phyloP scores from a whole-genome alignment of 2,329 filamentous ascomycete genomes.

The Beauveria medogensis region DNA sequence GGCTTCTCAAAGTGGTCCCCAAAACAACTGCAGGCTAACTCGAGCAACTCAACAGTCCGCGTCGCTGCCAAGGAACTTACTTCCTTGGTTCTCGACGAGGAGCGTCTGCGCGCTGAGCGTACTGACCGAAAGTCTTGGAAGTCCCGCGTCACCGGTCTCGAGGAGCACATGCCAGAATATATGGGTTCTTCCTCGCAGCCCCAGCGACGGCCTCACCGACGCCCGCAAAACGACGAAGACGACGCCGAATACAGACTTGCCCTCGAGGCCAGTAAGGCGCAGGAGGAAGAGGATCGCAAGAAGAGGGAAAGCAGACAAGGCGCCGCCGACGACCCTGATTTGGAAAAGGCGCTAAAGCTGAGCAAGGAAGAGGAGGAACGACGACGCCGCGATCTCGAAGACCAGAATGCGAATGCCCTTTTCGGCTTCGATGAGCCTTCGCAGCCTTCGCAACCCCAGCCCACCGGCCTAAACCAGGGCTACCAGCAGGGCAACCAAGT shows the following conservation, averaged over 20 bases:
- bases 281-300: constrained; percentile 81
- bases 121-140: constrained; percentile 94
- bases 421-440: constrained; percentile 67
- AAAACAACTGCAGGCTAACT: constrained; percentile 10
- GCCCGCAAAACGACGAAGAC: constrained; percentile 61
- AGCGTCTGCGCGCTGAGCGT: constrained; percentile 80
- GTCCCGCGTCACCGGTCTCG: constrained; percentile 85
- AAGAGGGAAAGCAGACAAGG: constrained; percentile 59
- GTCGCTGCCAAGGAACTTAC: constrained; percentile 95
- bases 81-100: constrained; percentile 84
- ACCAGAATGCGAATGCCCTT: constrained; percentile 75
- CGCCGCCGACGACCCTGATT: constrained; percentile 69
- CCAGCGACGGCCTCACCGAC: constrained; percentile 38
- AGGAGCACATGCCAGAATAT: constrained; percentile 58
- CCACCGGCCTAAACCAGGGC: constrained; percentile 88
- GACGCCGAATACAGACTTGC: constrained; percentile 87
- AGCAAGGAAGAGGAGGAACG: constrained; percentile 93
- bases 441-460: constrained; percentile 57
- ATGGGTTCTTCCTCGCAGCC: constrained; percentile 26
- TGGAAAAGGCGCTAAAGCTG: constrained; percentile 89
- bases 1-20: neutral
- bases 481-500: constrained; percentile 96
- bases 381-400: constrained; percentile 77
- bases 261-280: constrained; percentile 88
- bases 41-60: constrained; percentile 54